These are phyloP conservation scores for Elsinoe batatas DNA, from an alignment of 2,329 filamentous ascomycete species.

Conservation along the genomic window DNA sequence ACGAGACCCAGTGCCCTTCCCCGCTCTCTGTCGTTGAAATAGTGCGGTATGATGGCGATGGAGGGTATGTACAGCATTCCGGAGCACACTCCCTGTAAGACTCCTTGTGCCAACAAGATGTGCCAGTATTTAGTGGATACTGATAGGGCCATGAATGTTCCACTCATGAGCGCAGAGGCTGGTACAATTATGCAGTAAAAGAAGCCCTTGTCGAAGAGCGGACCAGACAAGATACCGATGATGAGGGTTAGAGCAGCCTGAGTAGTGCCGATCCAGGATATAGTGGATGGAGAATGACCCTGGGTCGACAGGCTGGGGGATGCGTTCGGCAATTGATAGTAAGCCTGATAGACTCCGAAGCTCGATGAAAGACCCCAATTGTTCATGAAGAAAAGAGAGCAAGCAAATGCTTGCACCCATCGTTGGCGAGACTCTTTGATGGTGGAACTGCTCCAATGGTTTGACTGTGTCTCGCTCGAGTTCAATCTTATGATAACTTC, in stretches of 20 bases:
- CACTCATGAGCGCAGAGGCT: conserved; percentile 23
- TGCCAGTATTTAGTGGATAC: conserved; percentile 35
- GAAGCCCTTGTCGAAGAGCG: conserved; percentile 34
- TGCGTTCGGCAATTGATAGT: conserved; percentile 26
- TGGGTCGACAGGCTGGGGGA: conserved; percentile 16
- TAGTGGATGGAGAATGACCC: conserved; percentile 22
- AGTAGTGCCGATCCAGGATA: conserved; percentile 32
- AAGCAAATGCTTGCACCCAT: too few relatives aligned
- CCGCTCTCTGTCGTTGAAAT: conserved; percentile 47
- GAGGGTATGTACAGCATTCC: conserved; percentile 32
- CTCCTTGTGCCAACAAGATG: conserved; percentile 38
- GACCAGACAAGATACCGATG: conserved; percentile 26
- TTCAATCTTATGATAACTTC: too few relatives aligned
- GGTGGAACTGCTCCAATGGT: too few relatives aligned
- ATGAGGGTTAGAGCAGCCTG: conserved; percentile 25
- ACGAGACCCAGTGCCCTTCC: conserved; percentile 51
- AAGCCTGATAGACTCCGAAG: conserved; percentile 32
- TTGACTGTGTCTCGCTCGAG: too few relatives aligned
- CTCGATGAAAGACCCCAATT: conserved; percentile 34
- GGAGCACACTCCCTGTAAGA: conserved; percentile 30
- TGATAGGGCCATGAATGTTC: conserved; percentile 26
- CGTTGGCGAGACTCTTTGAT: too few relatives aligned
- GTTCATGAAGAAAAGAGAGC: conserved; percentile 36
- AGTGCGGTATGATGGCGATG: conserved; percentile 32
- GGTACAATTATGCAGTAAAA: conserved; percentile 30